Evolutionary conservation across 352 stramenopile species (phyloP).

Genomic region (Phytophthora pinifolia): DNA sequence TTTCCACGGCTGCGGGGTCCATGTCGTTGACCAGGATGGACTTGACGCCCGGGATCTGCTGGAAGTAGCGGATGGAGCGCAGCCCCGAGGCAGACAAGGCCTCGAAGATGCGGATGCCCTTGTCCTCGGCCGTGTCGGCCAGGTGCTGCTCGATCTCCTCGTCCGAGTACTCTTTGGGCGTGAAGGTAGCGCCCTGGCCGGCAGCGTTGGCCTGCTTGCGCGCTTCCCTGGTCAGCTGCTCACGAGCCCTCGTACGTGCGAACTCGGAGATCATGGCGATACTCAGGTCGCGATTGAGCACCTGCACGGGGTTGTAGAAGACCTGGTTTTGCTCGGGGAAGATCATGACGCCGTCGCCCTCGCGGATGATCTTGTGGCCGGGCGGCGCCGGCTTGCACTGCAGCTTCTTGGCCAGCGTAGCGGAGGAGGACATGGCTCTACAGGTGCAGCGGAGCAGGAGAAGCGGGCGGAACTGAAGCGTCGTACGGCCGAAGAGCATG

Average conservation of each 20-base stretch:
- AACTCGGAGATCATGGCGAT: conserved; percentile 98
- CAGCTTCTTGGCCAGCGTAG: conserved; percentile 58
- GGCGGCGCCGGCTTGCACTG: conserved; percentile 56
- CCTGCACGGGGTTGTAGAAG: conserved; percentile 94
- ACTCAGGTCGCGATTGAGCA: conserved; percentile 99
- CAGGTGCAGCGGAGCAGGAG: conserved; percentile 1
- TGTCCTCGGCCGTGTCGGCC: conserved; percentile 55
- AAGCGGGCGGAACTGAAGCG: conserved; percentile 1
- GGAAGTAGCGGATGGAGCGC: conserved; percentile 98
- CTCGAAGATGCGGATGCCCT: conserved; percentile 97
- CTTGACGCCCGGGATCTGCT: conserved; percentile 97
- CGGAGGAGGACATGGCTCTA: conserved; percentile 40
- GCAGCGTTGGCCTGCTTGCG: conserved; percentile 53
- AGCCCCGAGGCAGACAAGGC: conserved; percentile 97
- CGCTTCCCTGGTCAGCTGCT: conserved; percentile 74
- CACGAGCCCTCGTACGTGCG: conserved; percentile 83
- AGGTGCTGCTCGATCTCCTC: conserved; percentile 78
- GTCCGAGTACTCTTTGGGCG: conserved; percentile 54
- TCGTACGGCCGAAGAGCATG: not conserved
- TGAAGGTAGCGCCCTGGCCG: conserved; percentile 35
- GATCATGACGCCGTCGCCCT: conserved; percentile 91
- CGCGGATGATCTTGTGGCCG: conserved; percentile 88
- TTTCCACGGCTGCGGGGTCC: conserved; percentile 94
- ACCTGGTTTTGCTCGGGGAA: conserved; percentile 91
- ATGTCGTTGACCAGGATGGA: conserved; percentile 99